Percentiles rank a stretch among this genome's conserved stretches.
Evolutionary conservation across 805 yeast species (phyloP).

Genomic region (Clavispora asparagi): DNA sequence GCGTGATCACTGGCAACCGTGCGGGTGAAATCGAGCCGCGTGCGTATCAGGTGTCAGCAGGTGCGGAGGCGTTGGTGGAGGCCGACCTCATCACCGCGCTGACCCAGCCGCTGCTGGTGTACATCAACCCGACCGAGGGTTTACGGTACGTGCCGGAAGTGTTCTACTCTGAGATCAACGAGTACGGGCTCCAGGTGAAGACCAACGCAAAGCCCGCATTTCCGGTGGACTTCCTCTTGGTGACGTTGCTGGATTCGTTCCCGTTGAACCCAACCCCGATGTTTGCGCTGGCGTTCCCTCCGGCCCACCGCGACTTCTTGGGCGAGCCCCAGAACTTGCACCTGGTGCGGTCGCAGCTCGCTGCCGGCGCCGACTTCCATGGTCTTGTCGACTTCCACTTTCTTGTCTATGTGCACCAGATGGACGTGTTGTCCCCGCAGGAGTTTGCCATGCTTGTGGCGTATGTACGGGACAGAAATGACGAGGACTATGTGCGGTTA

Average conservation of each 20-base stretch:
- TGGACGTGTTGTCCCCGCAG: constrained; percentile 51
- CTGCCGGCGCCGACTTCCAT: constrained; percentile 24
- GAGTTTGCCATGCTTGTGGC: constrained; percentile 50
- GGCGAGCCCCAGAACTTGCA: constrained; percentile 69
- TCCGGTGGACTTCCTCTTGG: constrained; percentile 47
- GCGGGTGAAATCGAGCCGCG: constrained; percentile 86
- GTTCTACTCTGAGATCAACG: constrained; percentile 77
- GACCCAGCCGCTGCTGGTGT: constrained; percentile 84
- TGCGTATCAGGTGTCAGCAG: constrained; percentile 82
- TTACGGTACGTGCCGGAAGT: constrained; percentile 92
- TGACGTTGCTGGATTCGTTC: constrained; percentile 89
- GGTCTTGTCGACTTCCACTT: constrained; percentile 71
- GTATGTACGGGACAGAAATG: constrained; percentile 39
- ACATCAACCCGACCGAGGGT: constrained; percentile 66
- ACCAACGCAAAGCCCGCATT: constrained; percentile 43
- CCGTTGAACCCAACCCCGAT: constrained; percentile 56
- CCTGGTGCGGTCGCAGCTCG: constrained; percentile 49
- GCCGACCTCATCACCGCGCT: constrained; percentile 86
- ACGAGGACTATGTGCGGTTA: constrained; percentile 45
- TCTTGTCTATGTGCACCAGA: constrained; percentile 49
- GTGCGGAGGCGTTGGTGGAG: constrained; percentile 80
- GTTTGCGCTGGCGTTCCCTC: constrained; percentile 56
- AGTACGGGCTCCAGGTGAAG: constrained; percentile 84
- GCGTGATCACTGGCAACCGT: constrained; percentile 86
- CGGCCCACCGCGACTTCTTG: constrained; percentile 73